These are phyloP conservation scores for Curvularia hawaiiensis DNA, from an alignment of 2,329 filamentous ascomycete genomes.

Conservation along the genomic window DNA sequence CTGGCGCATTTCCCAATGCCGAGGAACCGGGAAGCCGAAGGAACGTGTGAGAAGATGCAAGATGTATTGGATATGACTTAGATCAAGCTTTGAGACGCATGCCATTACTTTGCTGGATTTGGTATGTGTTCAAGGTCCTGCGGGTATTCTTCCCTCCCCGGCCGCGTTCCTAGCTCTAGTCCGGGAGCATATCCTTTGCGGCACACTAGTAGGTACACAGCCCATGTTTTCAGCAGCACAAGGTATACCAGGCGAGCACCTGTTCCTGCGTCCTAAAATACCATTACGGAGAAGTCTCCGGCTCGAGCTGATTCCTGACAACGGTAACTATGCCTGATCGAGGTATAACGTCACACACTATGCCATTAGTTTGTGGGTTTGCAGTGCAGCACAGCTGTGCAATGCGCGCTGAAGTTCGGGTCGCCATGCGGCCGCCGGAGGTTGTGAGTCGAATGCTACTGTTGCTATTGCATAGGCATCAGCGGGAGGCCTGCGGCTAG, in stretches of 20 bases:
- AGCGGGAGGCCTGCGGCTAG: constrained; percentile 12
- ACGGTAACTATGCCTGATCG: constrained; percentile 29
- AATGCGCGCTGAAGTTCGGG: constrained; percentile 19
- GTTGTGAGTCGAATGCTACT: constrained; percentile 13
- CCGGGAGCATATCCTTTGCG: background rate
- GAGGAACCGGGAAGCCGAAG: constrained; percentile 14
- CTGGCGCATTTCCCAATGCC: constrained; percentile 31
- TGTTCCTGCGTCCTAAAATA: constrained; percentile 25
- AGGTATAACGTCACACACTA: constrained; percentile 25
- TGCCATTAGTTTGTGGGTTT: constrained; percentile 14
- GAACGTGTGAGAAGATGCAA: constrained; percentile 19
- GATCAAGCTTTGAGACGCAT: constrained; percentile 10
- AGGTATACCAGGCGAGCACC: constrained; percentile 12
- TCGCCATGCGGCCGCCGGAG: constrained; percentile 13
- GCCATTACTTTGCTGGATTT: constrained; percentile 16
- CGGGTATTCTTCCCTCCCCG: background rate
- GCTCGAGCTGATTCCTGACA: constrained; percentile 26
- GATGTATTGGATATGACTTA: constrained; percentile 27
- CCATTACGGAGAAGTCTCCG: constrained; percentile 17
- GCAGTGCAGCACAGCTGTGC: constrained; percentile 23
- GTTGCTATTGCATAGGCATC: constrained; percentile 20
- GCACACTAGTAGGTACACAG: background rate
- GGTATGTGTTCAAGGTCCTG: constrained; percentile 14
- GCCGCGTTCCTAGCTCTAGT: background rate
- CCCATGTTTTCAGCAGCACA: constrained; percentile 6